Conservation (phyloP, 2,329 filamentous ascomycete genomes). For the Diaporthe citrichinensis region DNA sequence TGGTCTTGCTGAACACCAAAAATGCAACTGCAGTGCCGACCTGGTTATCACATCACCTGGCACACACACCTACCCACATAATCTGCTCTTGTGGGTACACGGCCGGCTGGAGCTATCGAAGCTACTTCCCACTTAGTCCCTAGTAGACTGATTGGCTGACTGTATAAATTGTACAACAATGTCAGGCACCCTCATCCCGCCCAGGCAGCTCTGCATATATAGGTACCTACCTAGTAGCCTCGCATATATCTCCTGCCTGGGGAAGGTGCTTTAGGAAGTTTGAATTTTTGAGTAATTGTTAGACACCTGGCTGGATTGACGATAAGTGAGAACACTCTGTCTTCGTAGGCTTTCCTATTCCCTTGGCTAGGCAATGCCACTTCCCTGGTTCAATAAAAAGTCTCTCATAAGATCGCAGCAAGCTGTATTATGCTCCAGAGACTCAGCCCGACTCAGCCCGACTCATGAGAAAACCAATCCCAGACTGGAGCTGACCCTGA, state of each 20-base stretch:
- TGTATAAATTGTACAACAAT: background rate
- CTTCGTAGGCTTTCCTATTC: background rate
- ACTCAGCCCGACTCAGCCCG: background rate
- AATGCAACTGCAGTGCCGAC: conserved; percentile 14
- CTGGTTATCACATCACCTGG: conserved; percentile 15
- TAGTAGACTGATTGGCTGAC: background rate
- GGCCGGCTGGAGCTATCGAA: background rate
- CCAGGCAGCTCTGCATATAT: conserved; percentile 8
- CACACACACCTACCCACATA: conserved; percentile 25
- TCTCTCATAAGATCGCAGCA: background rate
- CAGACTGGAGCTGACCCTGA: background rate
- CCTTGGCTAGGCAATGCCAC: background rate
- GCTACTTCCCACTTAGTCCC: background rate
- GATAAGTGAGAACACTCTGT: background rate
- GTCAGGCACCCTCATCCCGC: background rate
- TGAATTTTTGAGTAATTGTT: no score
- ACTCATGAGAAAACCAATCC: background rate
- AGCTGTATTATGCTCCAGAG: background rate
- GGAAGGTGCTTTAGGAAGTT: background rate
- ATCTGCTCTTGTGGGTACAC: conserved; percentile 9
- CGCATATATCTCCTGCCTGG: background rate
- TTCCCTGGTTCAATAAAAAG: background rate
- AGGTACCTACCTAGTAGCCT: background rate
- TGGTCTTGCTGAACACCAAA: conserved; percentile 1
- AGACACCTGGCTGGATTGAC: background rate